A percentile compares a stretch with the other conserved stretches of the same genome.
phyloP scores from a whole-genome alignment of 805 yeast species.

The Starmerella khaoyaiensis region DNA sequence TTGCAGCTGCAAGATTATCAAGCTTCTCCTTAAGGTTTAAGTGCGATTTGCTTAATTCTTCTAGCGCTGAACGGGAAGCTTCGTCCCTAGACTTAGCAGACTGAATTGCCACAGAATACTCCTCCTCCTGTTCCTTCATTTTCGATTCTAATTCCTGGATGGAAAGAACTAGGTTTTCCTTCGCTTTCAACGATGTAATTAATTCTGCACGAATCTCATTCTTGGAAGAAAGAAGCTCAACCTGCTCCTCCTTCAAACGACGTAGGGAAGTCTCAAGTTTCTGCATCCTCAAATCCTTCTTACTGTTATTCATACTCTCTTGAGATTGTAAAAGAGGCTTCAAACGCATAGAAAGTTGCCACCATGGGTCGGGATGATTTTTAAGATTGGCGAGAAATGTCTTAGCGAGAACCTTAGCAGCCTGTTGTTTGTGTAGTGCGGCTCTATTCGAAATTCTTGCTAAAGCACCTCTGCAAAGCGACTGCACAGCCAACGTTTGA shows the following conservation, averaged over 20 bases:
- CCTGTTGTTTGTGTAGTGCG: conserved; percentile 48
- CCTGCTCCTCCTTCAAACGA: conserved; percentile 24
- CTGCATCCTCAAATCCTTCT: conserved; percentile 23
- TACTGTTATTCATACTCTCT: conserved; percentile 17
- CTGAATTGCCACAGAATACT: conserved; percentile 10
- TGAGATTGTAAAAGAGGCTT: conserved; percentile 59
- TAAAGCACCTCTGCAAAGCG: conserved; percentile 50
- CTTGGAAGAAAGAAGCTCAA: conserved; percentile 26
- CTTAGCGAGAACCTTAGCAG: conserved; percentile 53
- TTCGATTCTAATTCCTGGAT: conserved; percentile 22
- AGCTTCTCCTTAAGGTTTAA: conserved; percentile 3
- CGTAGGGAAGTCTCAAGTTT: conserved; percentile 24
- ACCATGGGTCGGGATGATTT: conserved; percentile 58
- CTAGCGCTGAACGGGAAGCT: conserved; percentile 13
- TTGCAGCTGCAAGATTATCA: conserved; percentile 1
- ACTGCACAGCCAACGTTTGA: conserved; percentile 49
- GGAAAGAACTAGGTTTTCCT: conserved; percentile 25
- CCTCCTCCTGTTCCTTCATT: conserved; percentile 8
- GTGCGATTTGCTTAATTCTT: conserved; percentile 12
- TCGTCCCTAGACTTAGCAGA: conserved; percentile 14
- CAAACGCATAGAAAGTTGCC: conserved; percentile 50
- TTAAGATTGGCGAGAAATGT: conserved; percentile 44
- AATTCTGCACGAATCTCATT: conserved; percentile 30
- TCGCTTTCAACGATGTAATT: conserved; percentile 28
- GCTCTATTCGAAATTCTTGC: conserved; percentile 38